Evolutionary conservation across 805 yeast genomes (phyloP), one percentile per base, ranked within the genome.

Genomic region (Saitoella complicata): DNA sequence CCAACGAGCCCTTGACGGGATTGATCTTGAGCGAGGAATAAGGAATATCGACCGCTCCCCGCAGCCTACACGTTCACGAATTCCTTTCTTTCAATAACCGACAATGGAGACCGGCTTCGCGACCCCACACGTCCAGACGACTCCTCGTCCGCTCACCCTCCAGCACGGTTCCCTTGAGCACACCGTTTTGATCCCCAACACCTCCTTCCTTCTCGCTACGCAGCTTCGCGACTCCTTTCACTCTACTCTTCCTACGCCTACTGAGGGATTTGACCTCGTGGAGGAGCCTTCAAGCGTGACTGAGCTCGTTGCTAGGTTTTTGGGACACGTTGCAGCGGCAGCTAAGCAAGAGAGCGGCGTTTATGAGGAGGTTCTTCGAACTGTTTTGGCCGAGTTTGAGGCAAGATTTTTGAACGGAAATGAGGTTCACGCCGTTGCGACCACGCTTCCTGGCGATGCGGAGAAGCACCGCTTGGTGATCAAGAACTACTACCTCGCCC

Each of bases 391-490:
- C 44, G 99, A 91, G 65, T 91, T 91, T 59, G 93, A 87, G 64
- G 69, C 80, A 45, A 71, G 83, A 53, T 87, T 76, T 65, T 68
- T 86, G 51, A 71, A 70, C 52, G 81, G 80, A 39, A 68, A 66
- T 50, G 96, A 88, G 58, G 85, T 91, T 54, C 98, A 91, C 63
- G 72, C 91, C 5, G 74, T 87, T 49, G 96, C 95, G 32, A 79
- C 91, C 32, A 63, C 66, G 30, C 69, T 84, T 49, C 57, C 57
- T 6, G 52, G 54, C 7, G 74, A 88, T 38, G 60, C 73, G 44
- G 67, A 64, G 45, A 87, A 88, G 63, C 80, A 78, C 50, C 82
- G 80, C 55, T 67, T 68, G 37, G 72, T 91, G 46, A 77, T 91
- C 57, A 78, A 78, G 57, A 75, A 83, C 64, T 91, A 91, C 69